These are phyloP conservation scores for Backusella parvicylindrica DNA, from an alignment of 192 early-diverging fungal species.

Conservation along the genomic window DNA sequence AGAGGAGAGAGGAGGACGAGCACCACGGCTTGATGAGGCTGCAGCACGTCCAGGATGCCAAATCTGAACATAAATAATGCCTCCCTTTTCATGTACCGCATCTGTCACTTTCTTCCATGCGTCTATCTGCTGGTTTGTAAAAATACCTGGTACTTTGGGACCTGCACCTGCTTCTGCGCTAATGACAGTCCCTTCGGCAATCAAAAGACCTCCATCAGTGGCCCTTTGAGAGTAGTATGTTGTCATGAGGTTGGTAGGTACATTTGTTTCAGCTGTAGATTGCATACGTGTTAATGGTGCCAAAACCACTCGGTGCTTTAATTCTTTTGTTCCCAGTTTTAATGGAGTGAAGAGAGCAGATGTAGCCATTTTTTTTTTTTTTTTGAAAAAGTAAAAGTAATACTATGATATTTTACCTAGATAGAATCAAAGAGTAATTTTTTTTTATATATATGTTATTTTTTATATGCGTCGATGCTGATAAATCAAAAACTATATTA, in stretches of 20 bases:
- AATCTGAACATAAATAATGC: slow-evolving; percentile 52
- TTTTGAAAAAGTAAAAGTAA: not conserved
- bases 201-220: slow-evolving; percentile 14
- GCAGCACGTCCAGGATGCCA: slow-evolving; percentile 33
- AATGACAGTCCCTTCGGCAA: slow-evolving; percentile 20
- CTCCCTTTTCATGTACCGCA: slow-evolving; percentile 52
- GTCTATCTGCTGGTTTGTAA: slow-evolving; percentile 34
- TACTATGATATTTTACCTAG: no score
- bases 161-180: slow-evolving; percentile 1
- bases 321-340: not conserved
- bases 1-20: slow-evolving; percentile 4
- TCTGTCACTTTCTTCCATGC: slow-evolving; percentile 51
- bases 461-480: not conserved
- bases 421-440: no score
- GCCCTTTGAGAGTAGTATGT: slow-evolving; percentile 25
- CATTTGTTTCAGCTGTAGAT: not conserved
- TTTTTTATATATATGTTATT: not conserved
- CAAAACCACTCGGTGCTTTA: slow-evolving; percentile 21
- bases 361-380: not conserved
- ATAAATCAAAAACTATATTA: not conserved
- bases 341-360: slow-evolving; percentile 16
- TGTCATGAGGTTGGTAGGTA: slow-evolving; percentile 1
- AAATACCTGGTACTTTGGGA: slow-evolving; percentile 26
- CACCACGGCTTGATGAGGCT: not conserved
- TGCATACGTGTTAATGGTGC: slow-evolving; percentile 17